Evolutionary conservation across 139 green algal genomes (phyloP).

Genomic region (Eudorina sp.): DNA sequence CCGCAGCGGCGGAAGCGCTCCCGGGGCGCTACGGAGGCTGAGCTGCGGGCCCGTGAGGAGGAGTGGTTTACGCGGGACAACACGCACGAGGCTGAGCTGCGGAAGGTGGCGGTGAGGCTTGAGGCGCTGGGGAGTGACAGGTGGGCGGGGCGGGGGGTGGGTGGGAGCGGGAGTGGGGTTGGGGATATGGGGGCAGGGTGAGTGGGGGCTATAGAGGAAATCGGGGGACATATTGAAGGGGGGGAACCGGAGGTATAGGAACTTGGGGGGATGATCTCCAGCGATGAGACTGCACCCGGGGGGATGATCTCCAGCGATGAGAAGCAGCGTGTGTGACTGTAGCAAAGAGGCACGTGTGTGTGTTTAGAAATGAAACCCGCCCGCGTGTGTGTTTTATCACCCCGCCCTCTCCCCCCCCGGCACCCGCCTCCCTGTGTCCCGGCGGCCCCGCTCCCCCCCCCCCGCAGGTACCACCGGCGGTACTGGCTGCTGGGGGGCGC

Average conservation of each 20-base stretch:
- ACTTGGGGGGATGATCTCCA: no score
- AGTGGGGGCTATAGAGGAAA: no score
- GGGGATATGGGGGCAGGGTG: no score
- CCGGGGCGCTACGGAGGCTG: slow-evolving; percentile 5
- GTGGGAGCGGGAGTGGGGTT: neutral
- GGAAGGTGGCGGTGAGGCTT: slow-evolving; percentile 47
- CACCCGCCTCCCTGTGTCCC: neutral
- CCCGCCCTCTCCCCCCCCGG: no score
- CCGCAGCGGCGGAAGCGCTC: slow-evolving; percentile 29
- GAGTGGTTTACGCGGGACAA: slow-evolving; percentile 45
- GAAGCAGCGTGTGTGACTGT: no score
- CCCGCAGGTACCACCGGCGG: slow-evolving; percentile 50
- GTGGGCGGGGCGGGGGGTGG: neutral
- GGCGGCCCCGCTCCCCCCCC: neutral
- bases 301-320: no score
- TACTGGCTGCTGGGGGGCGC: slow-evolving; percentile 62
- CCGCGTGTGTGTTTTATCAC: no score
- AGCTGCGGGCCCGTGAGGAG: slow-evolving; percentile 42
- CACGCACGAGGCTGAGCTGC: slow-evolving; percentile 46
- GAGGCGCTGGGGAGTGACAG: slow-evolving; percentile 64
- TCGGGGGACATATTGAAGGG: no score
- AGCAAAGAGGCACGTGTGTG: no score
- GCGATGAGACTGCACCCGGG: no score
- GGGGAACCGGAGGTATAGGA: no score
- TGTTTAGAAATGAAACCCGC: no score